Conservation (phyloP, 176 grass and related monocot genomes). For the Leersia perrieri region DNA sequence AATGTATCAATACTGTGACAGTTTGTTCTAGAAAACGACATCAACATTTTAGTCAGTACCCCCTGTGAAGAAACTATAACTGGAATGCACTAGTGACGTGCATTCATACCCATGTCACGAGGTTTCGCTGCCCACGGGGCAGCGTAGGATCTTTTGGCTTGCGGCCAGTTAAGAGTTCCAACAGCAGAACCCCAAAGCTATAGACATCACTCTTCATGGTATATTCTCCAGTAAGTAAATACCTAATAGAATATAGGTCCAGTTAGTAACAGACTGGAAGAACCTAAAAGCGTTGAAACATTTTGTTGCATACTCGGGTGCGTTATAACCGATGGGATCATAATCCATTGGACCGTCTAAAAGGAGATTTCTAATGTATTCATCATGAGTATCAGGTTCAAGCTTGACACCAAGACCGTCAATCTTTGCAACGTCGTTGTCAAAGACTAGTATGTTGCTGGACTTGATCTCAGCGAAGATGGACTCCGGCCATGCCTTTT, state of each 20-base stretch:
- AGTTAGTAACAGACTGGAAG: not conserved
- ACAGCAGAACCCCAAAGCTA: constrained; percentile 45
- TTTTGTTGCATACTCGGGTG: constrained; percentile 43
- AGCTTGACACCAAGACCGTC: constrained; percentile 39
- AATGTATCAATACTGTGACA: too few relatives aligned
- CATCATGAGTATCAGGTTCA: constrained; percentile 19
- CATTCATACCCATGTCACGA: constrained; percentile 39
- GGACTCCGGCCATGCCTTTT: constrained; percentile 40
- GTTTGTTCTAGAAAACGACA: too few relatives aligned
- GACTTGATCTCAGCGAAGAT: constrained; percentile 56
- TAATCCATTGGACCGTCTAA: too few relatives aligned
- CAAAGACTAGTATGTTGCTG: constrained; percentile 63
- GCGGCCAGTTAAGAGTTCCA: constrained; percentile 50
- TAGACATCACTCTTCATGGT: constrained; percentile 36
- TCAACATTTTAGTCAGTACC: not conserved
- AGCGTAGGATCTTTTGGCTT: constrained; percentile 35
- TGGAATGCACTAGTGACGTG: not conserved
- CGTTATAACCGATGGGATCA: constrained; percentile 29
- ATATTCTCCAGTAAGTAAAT: constrained; percentile 27
- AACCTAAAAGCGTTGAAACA: not conserved
- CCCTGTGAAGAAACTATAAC: not conserved
- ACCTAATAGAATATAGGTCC: constrained; percentile 18
- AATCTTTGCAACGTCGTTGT: constrained; percentile 47
- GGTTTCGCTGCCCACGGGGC: constrained; percentile 35
- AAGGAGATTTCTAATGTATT: too few relatives aligned